phyloP scores from a whole-genome alignment of 2,329 filamentous ascomycete genomes.

The Aspergillus neoniger region DNA sequence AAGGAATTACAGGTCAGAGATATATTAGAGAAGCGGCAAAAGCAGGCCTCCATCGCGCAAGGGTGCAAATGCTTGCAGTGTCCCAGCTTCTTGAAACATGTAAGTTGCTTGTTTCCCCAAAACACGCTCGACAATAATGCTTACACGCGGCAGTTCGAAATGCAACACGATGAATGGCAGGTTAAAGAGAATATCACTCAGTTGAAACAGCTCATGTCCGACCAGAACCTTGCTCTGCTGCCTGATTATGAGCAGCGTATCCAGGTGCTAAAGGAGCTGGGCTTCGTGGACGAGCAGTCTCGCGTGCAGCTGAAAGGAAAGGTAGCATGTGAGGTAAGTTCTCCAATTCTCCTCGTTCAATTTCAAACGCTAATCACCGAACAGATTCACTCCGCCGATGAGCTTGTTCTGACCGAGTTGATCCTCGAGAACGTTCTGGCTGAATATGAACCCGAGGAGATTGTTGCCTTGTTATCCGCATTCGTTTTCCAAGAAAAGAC shows the following conservation, averaged over 20 bases:
- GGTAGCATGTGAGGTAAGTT: slow-evolving; percentile 79
- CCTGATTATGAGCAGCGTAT: slow-evolving; percentile 97
- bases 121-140: slow-evolving; percentile 8
- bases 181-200: slow-evolving; percentile 91
- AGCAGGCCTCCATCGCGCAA: slow-evolving; percentile 64
- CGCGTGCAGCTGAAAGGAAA: slow-evolving; percentile 96
- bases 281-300: slow-evolving; percentile 83
- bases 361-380: not conserved
- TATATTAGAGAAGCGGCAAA: slow-evolving; percentile 69
- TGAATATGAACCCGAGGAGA: slow-evolving; percentile 93
- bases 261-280: slow-evolving; percentile 84
- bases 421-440: slow-evolving; percentile 96
- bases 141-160: slow-evolving; percentile 68
- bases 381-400: slow-evolving; percentile 88
- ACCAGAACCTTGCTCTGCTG: slow-evolving; percentile 92
- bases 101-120: slow-evolving; percentile 51
- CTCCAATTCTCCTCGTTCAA: not conserved
- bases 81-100: slow-evolving; percentile 81
- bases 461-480: slow-evolving; percentile 86
- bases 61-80: slow-evolving; percentile 69
- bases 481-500: slow-evolving; percentile 99
- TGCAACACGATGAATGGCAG: slow-evolving; percentile 95
- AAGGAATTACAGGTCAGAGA: slow-evolving; percentile 82
- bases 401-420: slow-evolving; percentile 91
- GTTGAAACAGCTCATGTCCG: slow-evolving; percentile 84